These are phyloP conservation scores for Eucalyptus pauciflora DNA, from an alignment of 345 rosid species.

Conservation along the genomic window DNA sequence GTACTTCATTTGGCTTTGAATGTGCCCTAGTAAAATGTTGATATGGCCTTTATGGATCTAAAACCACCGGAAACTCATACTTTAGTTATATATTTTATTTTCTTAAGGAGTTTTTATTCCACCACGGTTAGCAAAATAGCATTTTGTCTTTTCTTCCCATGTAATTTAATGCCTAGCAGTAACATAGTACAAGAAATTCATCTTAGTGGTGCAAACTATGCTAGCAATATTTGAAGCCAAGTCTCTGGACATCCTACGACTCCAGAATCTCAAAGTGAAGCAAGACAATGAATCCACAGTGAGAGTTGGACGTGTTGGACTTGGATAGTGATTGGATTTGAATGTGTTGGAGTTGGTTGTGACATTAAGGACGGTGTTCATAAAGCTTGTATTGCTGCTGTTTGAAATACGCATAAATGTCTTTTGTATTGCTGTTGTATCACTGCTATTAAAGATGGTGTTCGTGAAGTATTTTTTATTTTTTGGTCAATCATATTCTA, in stretches of 20 bases:
- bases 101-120: neutral
- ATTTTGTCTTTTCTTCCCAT: neutral
- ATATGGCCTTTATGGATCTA: neutral
- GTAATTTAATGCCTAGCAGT: rapidly evolving
- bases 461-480: neutral
- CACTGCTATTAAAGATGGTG: neutral
- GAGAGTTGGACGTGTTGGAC: neutral
- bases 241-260: neutral
- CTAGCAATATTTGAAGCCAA: neutral
- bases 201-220: neutral
- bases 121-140: neutral
- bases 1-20: neutral
- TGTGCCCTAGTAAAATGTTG: neutral
- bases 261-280: neutral
- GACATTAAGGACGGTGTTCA: neutral
- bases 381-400: neutral
- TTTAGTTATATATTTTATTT: neutral
- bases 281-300: neutral
- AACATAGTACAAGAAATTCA: neutral
- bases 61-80: neutral
- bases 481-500: too few relatives aligned
- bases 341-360: neutral
- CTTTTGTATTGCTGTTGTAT: neutral
- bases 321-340: neutral
- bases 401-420: neutral